phyloP scores from a whole-genome alignment of 768 basidiomycete genomes.

The Phylloporus rhodoxanthus region DNA sequence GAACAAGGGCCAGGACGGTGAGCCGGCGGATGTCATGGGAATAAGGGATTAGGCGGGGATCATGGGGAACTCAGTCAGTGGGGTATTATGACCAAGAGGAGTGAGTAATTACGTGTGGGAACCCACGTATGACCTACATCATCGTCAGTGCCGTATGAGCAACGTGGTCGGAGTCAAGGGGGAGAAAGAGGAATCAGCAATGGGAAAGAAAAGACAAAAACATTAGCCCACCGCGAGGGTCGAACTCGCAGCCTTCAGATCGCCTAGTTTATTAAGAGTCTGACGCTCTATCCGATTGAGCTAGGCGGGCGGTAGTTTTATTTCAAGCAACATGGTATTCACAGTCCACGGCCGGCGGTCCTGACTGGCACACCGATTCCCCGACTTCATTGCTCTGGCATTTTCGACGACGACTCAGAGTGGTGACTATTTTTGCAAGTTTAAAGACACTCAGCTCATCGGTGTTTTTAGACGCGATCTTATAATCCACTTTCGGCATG shows the following conservation, averaged over 20 bases:
- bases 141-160: neutral
- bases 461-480: neutral
- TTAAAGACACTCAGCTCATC: neutral
- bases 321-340: neutral
- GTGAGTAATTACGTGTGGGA: neutral
- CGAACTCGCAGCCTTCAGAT: slow-evolving; percentile 62
- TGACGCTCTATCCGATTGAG: slow-evolving; percentile 66
- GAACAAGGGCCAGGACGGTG: neutral
- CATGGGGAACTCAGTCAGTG: neutral
- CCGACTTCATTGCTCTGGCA: no score
- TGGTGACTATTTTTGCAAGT: neutral
- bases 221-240: slow-evolving; percentile 57
- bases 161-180: neutral
- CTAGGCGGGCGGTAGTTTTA: slow-evolving; percentile 47
- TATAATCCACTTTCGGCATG: neutral
- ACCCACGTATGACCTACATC: neutral
- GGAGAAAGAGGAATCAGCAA: neutral
- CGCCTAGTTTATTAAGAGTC: slow-evolving; percentile 46
- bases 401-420: neutral
- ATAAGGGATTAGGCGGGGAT: neutral
- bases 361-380: no score
- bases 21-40: neutral
- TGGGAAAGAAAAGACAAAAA: slow-evolving; percentile 12
- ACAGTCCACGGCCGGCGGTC: no score
- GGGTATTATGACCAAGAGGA: neutral